Percentiles rank a stretch among this genome's conserved stretches.
Conservation (phyloP, 805 yeast genomes). For the Torulaspora gathmanii region DNA sequence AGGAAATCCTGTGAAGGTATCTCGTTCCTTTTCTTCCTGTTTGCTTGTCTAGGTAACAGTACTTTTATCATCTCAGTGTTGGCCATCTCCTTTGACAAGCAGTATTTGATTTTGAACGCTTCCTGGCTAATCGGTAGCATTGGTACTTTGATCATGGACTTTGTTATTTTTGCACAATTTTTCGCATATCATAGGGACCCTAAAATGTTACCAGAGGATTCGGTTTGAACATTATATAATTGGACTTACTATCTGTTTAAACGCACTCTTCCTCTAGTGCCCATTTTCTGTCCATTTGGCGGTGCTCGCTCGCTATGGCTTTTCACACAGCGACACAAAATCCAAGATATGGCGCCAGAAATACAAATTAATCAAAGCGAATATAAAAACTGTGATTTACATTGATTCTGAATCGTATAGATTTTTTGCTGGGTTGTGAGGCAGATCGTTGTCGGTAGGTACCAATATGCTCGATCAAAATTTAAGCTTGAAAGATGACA, state of each 20-base stretch:
- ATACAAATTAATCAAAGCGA: neutral
- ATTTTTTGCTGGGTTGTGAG: neutral
- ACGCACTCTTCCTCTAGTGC: neutral
- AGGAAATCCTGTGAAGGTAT: slow-evolving; percentile 94
- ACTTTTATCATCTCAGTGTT: slow-evolving; percentile 86
- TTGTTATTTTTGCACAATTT: slow-evolving; percentile 79
- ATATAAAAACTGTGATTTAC: neutral
- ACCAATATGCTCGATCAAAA: neutral
- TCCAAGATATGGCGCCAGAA: slow-evolving; percentile 2
- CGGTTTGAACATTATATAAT: slow-evolving; percentile 3
- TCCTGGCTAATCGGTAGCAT: slow-evolving; percentile 91
- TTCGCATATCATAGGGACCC: slow-evolving; percentile 52
- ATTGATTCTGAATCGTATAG: neutral
- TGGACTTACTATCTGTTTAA: slow-evolving; percentile 3
- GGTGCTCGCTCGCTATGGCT: slow-evolving; percentile 2
- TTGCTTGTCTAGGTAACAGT: slow-evolving; percentile 91
- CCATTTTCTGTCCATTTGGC: neutral
- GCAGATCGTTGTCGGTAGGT: neutral
- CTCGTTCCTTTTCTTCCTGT: slow-evolving; percentile 85
- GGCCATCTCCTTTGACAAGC: slow-evolving; percentile 62
- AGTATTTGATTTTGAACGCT: slow-evolving; percentile 73
- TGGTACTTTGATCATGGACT: slow-evolving; percentile 82
- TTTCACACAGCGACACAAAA: slow-evolving; percentile 7
- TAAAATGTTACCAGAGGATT: neutral
- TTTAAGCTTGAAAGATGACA: neutral